phyloP scores from a whole-genome alignment of 257 asterid species.

The Cordia subcordata region DNA sequence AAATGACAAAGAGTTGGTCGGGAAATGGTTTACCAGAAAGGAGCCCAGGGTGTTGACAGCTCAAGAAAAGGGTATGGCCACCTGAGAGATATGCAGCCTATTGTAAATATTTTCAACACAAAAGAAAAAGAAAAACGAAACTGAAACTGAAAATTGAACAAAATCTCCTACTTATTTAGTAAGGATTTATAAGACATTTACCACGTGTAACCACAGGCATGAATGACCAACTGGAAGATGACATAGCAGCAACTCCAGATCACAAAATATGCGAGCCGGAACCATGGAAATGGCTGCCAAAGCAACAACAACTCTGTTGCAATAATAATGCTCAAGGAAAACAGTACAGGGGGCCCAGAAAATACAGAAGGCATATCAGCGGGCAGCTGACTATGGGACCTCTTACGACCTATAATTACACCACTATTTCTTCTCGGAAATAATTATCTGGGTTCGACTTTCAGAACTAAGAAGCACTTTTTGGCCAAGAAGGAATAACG shows the following conservation, averaged over 20 bases:
- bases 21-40: constrained; percentile 50
- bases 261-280: constrained; percentile 57
- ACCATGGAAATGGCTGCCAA: constrained; percentile 65
- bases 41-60: constrained; percentile 71
- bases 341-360: background rate
- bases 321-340: no score
- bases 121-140: background rate
- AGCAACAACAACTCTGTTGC: no score
- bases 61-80: constrained; percentile 98
- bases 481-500: no score
- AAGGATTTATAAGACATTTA: constrained; percentile 10
- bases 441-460: no score
- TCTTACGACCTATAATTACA: no score
- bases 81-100: constrained; percentile 36
- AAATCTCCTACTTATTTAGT: no score
- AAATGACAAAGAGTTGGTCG: no score
- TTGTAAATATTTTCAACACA: background rate
- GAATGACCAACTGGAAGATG: constrained; percentile 74
- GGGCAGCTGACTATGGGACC: background rate
- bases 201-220: constrained; percentile 75
- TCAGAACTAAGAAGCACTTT: no score
- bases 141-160: no score
- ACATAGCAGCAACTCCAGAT: constrained; percentile 62
- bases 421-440: no score
- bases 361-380: constrained; percentile 1